A percentile compares a stretch with the other conserved stretches of the same genome.
Evolutionary conservation across 2,329 filamentous ascomycete species (phyloP).

Genomic region (Fusarium brevicatenulatum): DNA sequence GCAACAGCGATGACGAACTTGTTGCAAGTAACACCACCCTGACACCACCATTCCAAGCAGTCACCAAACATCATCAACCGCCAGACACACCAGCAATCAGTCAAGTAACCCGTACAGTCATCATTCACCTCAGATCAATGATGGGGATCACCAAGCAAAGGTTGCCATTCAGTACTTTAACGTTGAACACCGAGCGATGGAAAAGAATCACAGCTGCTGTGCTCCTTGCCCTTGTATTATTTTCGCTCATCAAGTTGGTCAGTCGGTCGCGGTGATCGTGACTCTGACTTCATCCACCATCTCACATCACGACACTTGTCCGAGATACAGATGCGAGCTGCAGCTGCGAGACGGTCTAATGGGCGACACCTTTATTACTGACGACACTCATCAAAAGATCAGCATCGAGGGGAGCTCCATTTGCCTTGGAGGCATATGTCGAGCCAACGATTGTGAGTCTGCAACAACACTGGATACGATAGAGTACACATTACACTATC

Average conservation of each 20-base stretch:
- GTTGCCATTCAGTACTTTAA: too few relatives aligned
- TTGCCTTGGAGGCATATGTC: neutral
- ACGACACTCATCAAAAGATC: neutral
- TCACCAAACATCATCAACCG: fast-evolving
- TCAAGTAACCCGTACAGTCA: fast-evolving
- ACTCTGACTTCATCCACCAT: neutral
- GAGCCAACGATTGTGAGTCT: neutral
- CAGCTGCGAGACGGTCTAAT: neutral
- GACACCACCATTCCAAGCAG: fast-evolving
- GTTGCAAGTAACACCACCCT: fast-evolving
- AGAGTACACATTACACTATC: neutral
- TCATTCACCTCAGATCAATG: neutral
- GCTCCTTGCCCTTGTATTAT: too few relatives aligned
- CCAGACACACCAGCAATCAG: neutral
- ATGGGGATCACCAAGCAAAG: too few relatives aligned
- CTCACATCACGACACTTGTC: neutral
- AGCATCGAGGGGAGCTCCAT: neutral
- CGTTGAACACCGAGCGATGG: too few relatives aligned
- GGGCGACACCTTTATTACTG: neutral
- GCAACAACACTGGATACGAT: neutral
- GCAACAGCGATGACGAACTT: neutral
- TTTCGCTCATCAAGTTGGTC: neutral
- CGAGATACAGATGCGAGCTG: fast-evolving
- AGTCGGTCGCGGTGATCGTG: neutral
- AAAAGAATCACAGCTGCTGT: too few relatives aligned